Percentiles rank a stretch among this genome's conserved stretches.
Conservation (phyloP, 2,329 filamentous ascomycete genomes). For the Dothidotthia symphoricarpi region DNA sequence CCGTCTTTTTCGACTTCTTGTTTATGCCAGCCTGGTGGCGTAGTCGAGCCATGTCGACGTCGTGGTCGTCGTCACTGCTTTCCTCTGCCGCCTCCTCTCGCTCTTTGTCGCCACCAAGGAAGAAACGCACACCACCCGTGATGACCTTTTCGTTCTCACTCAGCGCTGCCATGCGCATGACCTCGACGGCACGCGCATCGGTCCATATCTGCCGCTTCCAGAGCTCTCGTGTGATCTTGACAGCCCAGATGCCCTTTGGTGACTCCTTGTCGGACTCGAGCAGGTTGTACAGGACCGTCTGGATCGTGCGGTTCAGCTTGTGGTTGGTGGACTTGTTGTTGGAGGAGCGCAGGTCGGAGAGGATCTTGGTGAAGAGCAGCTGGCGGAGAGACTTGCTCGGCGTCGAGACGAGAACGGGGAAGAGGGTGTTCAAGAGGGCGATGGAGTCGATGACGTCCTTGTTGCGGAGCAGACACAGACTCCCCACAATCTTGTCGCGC, state of each 20-base stretch:
- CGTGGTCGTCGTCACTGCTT: conserved; percentile 72
- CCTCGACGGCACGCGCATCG: conserved; percentile 90
- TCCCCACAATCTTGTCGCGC: conserved; percentile 91
- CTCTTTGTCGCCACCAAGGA: conserved; percentile 93
- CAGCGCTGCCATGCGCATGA: conserved; percentile 92
- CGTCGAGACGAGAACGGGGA: conserved; percentile 88
- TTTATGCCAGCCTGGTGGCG: conserved; percentile 87
- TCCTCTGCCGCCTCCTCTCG: conserved; percentile 84
- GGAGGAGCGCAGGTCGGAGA: conserved; percentile 82
- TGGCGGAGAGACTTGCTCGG: conserved; percentile 84
- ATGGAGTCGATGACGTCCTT: conserved; percentile 91
- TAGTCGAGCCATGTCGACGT: conserved; percentile 74
- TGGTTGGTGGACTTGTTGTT: conserved; percentile 90
- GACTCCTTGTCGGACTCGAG: conserved; percentile 82
- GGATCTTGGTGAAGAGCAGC: conserved; percentile 83
- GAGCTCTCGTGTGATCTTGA: conserved; percentile 90
- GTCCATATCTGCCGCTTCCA: conserved; percentile 98
- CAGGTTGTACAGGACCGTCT: conserved; percentile 89
- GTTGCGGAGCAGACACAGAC: conserved; percentile 78
- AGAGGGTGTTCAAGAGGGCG: conserved; percentile 79
- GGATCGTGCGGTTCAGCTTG: conserved; percentile 86
- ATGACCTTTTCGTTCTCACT: conserved; percentile 93
- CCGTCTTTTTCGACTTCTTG: conserved; percentile 92
- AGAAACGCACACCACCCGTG: conserved; percentile 84
- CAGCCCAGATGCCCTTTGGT: conserved; percentile 87